These are phyloP conservation scores for Suillus fuscotomentosus DNA, from an alignment of 768 basidiomycete genomes.

Conservation along the genomic window DNA sequence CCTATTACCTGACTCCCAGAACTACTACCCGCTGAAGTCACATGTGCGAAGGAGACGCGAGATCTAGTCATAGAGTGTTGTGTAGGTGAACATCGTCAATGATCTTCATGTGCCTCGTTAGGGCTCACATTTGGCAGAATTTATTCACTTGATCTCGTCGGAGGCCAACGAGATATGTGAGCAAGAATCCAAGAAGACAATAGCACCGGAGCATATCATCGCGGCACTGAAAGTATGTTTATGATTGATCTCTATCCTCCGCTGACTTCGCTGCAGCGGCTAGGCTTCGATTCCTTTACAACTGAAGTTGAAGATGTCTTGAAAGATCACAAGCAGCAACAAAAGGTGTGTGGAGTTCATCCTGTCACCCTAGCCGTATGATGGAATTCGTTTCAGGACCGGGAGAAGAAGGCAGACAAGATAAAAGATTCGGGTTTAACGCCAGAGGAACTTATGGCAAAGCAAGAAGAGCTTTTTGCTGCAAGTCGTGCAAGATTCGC, in stretches of 20 bases:
- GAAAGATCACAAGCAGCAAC: constrained; percentile 94
- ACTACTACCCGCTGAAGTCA: constrained; percentile 81
- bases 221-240: constrained; percentile 77
- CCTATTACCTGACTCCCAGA: constrained; percentile 48
- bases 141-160: constrained; percentile 95
- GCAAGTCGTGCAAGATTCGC: constrained; percentile 80
- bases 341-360: constrained; percentile 60
- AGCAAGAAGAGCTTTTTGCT: constrained; percentile 94
- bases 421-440: constrained; percentile 86
- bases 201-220: constrained; percentile 96
- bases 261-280: constrained; percentile 49
- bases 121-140: constrained; percentile 57
- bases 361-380: neutral
- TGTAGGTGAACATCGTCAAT: constrained; percentile 77
- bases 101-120: constrained; percentile 8
- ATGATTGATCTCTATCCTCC: neutral
- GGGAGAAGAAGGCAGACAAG: constrained; percentile 91
- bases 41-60: constrained; percentile 93
- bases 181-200: constrained; percentile 97
- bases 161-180: constrained; percentile 99
- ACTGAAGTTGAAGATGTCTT: constrained; percentile 89
- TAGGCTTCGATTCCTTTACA: constrained; percentile 92
- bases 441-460: constrained; percentile 82
- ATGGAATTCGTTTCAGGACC: constrained; percentile 50
- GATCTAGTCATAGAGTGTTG: constrained; percentile 98